Base-by-base conservation (phyloP, 2,329 filamentous ascomycete species). In the Colletotrichum sp. region DNA sequence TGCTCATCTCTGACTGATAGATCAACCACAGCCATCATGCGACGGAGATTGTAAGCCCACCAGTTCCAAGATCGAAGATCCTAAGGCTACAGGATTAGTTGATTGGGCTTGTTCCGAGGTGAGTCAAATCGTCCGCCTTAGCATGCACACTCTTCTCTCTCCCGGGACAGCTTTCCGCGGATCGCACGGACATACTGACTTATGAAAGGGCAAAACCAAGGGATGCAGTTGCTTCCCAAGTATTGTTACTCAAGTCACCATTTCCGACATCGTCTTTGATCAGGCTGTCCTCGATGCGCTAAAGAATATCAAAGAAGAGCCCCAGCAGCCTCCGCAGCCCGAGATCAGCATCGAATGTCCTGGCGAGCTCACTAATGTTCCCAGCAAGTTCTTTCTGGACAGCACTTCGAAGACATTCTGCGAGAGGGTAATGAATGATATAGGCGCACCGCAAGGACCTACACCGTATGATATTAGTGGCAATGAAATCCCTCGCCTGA, bases 11-110 rank as follows among this genome's bases (percentile, higher is more conserved):
- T 10, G 0, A 44, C 39, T 44, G 39, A 44, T 0, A 44, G 39
- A 44, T 44, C 15, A 44, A 44, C 16, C 39, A 3, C 39, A 44
- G 39, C 39, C 39, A 44, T 44, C 39, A 44, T 44, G 39, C 39
- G 39, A 44, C 39, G 39, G 39, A 44, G 39, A 44, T 0, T 44
- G 39, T 1, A 44, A 44, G 0, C 39, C 39, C 0, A 44, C 39
- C 39, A 44, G 39, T 44, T 0, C 0, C 39, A 44, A 0, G 0
- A 0, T 44, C 1, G 39, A 44, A 44, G 39, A 44, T 0, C 39
- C 39, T 0, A n/a, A 44, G 39, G 39, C 0, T n/a, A 44, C 39
- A 44, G 39, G 39, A 0, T 44, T 44, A 1, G 18, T 44, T 44
- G 39, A 44, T 44, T 44, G 39, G 39, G 39, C 39, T 44, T 44